phyloP scores from a whole-genome alignment of 2,329 filamentous ascomycete species.

The Colletotrichum nymphaeae region DNA sequence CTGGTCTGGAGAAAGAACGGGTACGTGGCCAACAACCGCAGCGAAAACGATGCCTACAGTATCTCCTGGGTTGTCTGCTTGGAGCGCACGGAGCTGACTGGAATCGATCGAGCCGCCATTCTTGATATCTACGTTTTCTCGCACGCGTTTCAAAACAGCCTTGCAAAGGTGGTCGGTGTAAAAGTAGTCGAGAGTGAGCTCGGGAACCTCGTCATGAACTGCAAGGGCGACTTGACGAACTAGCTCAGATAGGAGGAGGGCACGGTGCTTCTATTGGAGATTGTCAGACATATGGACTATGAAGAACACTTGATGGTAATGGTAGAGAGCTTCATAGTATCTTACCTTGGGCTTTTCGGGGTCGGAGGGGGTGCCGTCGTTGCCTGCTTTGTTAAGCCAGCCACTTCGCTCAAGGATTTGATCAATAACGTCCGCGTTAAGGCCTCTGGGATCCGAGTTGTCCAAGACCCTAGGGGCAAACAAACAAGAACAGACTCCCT shows the following conservation, averaged over 20 bases:
- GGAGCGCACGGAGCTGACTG: neutral
- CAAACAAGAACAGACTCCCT: neutral
- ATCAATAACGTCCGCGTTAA: slow-evolving; percentile 6
- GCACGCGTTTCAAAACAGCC: neutral
- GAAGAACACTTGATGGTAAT: too few species aligned
- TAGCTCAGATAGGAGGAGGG: neutral
- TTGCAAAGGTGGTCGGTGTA: neutral
- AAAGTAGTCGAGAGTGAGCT: slow-evolving; percentile 8
- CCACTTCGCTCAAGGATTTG: slow-evolving; percentile 8
- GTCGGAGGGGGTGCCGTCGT: neutral
- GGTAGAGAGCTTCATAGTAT: neutral
- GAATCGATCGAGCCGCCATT: neutral
- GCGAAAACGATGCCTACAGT: slow-evolving; percentile 10
- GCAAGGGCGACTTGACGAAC: neutral
- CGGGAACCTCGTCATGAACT: slow-evolving; percentile 7
- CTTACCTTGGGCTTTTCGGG: neutral
- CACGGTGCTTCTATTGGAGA: neutral
- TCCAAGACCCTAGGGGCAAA: neutral
- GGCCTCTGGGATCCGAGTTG: slow-evolving; percentile 1
- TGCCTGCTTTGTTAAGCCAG: neutral
- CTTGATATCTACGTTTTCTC: neutral
- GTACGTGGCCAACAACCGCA: neutral
- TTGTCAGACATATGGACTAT: too few species aligned
- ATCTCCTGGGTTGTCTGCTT: neutral
- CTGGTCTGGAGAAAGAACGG: neutral